phyloP scores from a whole-genome alignment of 768 basidiomycete genomes.

The Coprinellus micaceus region DNA sequence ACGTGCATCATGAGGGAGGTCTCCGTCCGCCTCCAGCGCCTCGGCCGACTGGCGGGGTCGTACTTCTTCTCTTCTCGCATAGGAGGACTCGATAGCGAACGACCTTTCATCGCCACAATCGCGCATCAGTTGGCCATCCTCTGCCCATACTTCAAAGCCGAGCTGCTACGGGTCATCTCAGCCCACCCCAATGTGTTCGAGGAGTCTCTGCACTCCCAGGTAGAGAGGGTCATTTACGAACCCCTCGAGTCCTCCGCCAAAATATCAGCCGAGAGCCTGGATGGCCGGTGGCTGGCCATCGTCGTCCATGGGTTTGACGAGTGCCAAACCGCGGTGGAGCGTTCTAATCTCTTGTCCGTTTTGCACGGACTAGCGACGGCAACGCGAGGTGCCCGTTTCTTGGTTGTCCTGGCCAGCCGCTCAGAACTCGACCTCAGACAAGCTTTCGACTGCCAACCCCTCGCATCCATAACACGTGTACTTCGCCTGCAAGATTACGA shows the following conservation, averaged over 20 bases:
- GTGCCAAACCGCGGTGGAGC: background rate
- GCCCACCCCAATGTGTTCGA: background rate
- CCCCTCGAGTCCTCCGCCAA: background rate
- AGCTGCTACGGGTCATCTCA: background rate
- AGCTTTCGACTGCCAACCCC: background rate
- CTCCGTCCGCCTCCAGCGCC: background rate
- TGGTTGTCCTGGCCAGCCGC: constrained; percentile 1
- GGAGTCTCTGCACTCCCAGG: constrained; percentile 1
- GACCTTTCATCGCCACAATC: constrained; percentile 5
- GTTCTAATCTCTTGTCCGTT: background rate
- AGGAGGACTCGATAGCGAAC: background rate
- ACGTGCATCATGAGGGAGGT: constrained; percentile 10
- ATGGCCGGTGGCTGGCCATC: background rate
- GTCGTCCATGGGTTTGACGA: constrained; percentile 7
- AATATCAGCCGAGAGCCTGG: background rate
- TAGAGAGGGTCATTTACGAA: background rate
- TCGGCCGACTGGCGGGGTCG: background rate
- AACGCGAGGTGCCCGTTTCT: background rate
- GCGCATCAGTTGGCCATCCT: constrained; percentile 2
- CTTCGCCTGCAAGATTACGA: background rate
- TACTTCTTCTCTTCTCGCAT: constrained; percentile 11
- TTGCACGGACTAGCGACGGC: background rate
- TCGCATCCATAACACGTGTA: background rate
- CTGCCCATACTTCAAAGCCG: background rate
- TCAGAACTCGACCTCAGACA: background rate